A percentile compares a stretch with the other conserved stretches of the same genome.
Evolutionary conservation across 306 rosid species (phyloP).

Genomic region (Cyclanthera cordifolia): DNA sequence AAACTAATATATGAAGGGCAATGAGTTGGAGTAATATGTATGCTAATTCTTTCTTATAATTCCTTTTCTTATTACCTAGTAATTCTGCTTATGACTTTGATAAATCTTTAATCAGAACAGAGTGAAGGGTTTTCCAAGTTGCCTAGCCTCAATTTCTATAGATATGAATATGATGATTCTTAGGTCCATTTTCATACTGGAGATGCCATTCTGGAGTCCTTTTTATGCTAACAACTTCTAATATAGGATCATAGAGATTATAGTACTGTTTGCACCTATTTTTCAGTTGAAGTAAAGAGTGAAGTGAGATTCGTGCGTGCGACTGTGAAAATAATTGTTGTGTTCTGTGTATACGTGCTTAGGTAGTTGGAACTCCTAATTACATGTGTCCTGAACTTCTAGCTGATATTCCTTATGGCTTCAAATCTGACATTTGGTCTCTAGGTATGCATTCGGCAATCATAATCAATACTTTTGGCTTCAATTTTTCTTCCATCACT

Average conservation of each 20-base stretch:
- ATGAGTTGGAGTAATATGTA: neutral
- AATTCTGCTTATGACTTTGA: neutral
- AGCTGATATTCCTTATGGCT: conserved; percentile 98
- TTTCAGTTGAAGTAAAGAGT: neutral
- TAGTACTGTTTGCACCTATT: neutral
- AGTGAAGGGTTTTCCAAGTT: conserved; percentile 4
- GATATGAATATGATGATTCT: too few species aligned
- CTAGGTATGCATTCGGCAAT: conserved; percentile 48
- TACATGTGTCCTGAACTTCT: conserved; percentile 99
- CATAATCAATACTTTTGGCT: neutral
- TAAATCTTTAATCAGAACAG: neutral
- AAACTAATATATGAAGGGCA: neutral
- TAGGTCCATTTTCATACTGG: too few species aligned
- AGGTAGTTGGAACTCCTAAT: conserved; percentile 99
- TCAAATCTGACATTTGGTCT: conserved; percentile 99
- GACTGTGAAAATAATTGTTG: neutral
- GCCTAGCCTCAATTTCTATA: neutral
- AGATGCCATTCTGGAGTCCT: neutral
- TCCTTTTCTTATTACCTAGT: neutral
- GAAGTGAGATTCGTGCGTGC: neutral
- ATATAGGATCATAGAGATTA: neutral
- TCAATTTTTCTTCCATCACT: conserved; percentile 20
- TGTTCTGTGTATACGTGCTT: conserved; percentile 12
- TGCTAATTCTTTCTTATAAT: neutral
- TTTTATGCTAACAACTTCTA: neutral